These are phyloP conservation scores for Endoconidiophora polonica DNA, from an alignment of 2,329 filamentous ascomycete species.

Conservation along the genomic window DNA sequence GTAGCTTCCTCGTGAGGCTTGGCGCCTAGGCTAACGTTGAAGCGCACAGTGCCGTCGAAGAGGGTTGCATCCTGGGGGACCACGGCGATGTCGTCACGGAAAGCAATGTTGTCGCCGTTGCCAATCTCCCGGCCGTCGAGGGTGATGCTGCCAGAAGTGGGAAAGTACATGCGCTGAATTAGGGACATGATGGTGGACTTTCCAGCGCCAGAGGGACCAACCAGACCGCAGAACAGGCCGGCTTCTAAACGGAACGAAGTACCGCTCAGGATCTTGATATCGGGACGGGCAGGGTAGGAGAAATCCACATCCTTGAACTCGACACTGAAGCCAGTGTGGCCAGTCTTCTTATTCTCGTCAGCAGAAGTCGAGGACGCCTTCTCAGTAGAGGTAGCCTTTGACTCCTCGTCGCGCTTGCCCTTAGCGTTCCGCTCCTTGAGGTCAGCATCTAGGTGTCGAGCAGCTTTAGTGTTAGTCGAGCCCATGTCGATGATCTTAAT, in stretches of 20 bases:
- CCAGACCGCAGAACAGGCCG: slow-evolving; percentile 45
- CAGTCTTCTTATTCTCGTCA: slow-evolving; percentile 14
- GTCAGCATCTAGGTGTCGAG: slow-evolving; percentile 12
- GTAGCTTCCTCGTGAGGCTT: slow-evolving; percentile 37
- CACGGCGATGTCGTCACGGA: slow-evolving; percentile 36
- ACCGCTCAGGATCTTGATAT: slow-evolving; percentile 37
- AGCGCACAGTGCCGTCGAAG: slow-evolving; percentile 38
- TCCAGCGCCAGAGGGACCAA: slow-evolving; percentile 48
- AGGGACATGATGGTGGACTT: slow-evolving; percentile 49
- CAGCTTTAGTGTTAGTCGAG: slow-evolving; percentile 14
- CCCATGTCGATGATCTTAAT: slow-evolving; percentile 32
- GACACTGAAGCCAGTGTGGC: slow-evolving; percentile 22
- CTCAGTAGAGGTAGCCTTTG: slow-evolving; percentile 10
- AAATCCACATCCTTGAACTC: slow-evolving; percentile 45
- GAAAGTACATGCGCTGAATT: slow-evolving; percentile 33
- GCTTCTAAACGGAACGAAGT: slow-evolving; percentile 39
- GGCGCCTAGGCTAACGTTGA: slow-evolving; percentile 39
- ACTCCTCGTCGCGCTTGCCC: slow-evolving; percentile 24
- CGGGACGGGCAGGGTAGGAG: slow-evolving; percentile 46
- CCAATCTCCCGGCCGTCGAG: slow-evolving; percentile 32
- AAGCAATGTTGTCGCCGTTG: slow-evolving; percentile 24
- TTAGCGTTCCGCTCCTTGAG: slow-evolving; percentile 15
- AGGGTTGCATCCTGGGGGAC: slow-evolving; percentile 42
- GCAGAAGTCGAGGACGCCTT: neutral
- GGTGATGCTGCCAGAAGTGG: slow-evolving; percentile 24